These are phyloP conservation scores for Xylariales sp. DNA, from an alignment of 2,329 filamentous ascomycete genomes.

Conservation along the genomic window DNA sequence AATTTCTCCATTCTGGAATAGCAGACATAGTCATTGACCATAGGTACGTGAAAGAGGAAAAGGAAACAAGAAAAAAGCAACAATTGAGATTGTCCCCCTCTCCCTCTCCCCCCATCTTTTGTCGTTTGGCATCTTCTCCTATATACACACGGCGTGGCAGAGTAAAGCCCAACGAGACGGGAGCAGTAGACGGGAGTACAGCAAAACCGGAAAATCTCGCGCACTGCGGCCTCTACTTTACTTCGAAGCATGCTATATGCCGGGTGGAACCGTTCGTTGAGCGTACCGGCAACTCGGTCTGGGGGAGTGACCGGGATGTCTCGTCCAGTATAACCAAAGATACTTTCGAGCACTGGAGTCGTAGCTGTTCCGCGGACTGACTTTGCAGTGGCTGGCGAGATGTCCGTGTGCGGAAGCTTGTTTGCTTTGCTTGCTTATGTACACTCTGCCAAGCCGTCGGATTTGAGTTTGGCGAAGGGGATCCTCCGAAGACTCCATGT, in stretches of 20 bases:
- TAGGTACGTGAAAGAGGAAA: constrained; percentile 20
- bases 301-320: neutral
- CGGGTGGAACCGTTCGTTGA: too few relatives aligned
- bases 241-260: neutral
- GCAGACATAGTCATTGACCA: neutral
- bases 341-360: neutral
- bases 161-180: neutral
- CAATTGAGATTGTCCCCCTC: neutral
- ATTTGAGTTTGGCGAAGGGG: constrained; percentile 9
- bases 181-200: neutral
- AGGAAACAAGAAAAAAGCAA: neutral
- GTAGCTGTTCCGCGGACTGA: neutral
- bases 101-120: neutral
- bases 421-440: neutral
- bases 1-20: neutral
- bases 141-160: constrained; percentile 4
- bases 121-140: neutral
- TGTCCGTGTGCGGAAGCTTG: neutral
- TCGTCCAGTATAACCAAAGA: neutral
- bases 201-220: too few relatives aligned
- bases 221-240: too few relatives aligned
- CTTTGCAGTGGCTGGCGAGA: neutral
- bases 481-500: neutral
- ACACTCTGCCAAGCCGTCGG: neutral
- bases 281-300: neutral